Conservation (phyloP, 2,329 filamentous ascomycete genomes). For the Xylaria sp. region DNA sequence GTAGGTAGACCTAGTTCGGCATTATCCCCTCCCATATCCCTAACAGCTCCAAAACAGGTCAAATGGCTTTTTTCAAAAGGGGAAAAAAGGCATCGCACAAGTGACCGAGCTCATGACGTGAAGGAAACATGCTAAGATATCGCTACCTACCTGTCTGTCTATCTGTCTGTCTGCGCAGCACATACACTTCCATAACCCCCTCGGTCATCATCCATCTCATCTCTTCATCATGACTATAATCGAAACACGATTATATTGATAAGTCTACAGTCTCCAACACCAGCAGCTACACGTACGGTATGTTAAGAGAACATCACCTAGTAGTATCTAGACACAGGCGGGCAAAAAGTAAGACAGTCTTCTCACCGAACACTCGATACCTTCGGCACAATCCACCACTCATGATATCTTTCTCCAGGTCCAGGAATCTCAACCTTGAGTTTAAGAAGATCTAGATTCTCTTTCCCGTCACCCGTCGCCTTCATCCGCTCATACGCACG, state of each 20-base stretch:
- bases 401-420: slow-evolving; percentile 52
- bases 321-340: not conserved
- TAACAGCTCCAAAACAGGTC: no score
- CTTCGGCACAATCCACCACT: slow-evolving; percentile 60
- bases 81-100: no score
- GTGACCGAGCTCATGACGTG: no score
- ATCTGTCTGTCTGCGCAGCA: not conserved
- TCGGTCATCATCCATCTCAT: no score
- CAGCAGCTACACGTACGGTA: no score
- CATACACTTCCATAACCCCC: no score
- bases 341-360: not conserved
- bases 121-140: not conserved
- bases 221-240: no score
- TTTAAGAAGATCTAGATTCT: slow-evolving; percentile 9
- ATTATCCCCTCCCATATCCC: no score
- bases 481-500: slow-evolving; percentile 39
- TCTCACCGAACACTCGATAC: slow-evolving; percentile 28
- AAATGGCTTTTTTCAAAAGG: no score
- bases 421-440: slow-evolving; percentile 49
- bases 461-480: slow-evolving; percentile 11
- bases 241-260: no score
- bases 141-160: not conserved
- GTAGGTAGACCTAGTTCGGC: no score
- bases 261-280: no score
- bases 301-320: not conserved